Percentiles rank a stretch among this genome's conserved stretches.
Conservation (phyloP, 495 filamentous ascomycete species). For the Hypoxylon intermedium region DNA sequence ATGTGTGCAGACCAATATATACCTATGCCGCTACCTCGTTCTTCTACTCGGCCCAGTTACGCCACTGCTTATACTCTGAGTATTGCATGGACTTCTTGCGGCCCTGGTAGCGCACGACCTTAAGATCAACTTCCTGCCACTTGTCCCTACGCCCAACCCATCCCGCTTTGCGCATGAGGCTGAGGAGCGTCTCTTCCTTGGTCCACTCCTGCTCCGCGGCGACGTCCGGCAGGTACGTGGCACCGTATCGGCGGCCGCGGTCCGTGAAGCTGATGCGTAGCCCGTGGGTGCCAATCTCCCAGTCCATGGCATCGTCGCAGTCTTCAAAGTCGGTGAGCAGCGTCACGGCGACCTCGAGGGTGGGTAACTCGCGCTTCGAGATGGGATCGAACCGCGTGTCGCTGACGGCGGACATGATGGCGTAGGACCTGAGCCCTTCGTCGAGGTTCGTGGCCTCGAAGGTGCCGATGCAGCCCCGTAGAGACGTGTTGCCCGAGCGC, state of each 20-base stretch:
- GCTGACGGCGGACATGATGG: constrained; percentile 86
- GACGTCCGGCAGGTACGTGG: constrained; percentile 94
- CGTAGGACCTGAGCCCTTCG: constrained; percentile 77
- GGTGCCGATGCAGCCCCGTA: constrained; percentile 96
- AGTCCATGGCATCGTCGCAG: constrained; percentile 76
- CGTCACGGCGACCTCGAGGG: constrained; percentile 73
- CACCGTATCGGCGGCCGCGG: constrained; percentile 70
- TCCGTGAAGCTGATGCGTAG: constrained; percentile 77
- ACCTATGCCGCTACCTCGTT: constrained; percentile 17
- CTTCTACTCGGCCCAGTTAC: constrained; percentile 66
- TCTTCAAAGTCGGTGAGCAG: constrained; percentile 79
- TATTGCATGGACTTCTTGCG: constrained; percentile 72
- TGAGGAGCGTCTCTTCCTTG: constrained; percentile 88
- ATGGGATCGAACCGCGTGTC: constrained; percentile 88
- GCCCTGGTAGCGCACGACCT: constrained; percentile 82
- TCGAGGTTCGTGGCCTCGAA: constrained; percentile 82
- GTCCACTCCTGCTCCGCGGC: constrained; percentile 93
- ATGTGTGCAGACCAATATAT: not conserved
- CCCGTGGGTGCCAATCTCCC: constrained; percentile 85
- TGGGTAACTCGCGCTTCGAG: constrained; percentile 66
- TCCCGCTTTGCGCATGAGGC: constrained; percentile 92
- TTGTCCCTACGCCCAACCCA: constrained; percentile 72
- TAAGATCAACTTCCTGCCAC: constrained; percentile 80
- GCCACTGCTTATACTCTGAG: constrained; percentile 77
- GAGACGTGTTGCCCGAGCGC: constrained; percentile 62